phyloP scores from a whole-genome alignment of 371 early-diverging fungal species.

The Conidiobolus incongruus region DNA sequence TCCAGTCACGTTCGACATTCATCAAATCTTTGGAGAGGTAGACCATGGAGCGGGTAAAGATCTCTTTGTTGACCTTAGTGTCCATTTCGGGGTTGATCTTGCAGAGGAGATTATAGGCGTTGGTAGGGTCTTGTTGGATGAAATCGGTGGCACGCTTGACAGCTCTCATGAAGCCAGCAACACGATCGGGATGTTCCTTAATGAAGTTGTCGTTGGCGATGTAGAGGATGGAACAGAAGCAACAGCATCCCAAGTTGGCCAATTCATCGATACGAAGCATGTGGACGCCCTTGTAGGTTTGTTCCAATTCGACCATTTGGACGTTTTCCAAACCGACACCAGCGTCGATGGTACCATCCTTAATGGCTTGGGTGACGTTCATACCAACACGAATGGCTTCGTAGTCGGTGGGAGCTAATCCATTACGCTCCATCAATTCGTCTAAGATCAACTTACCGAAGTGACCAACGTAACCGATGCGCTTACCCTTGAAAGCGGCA shows the following conservation, averaged over 20 bases:
- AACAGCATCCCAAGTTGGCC: slow-evolving; percentile 36
- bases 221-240: slow-evolving; percentile 38
- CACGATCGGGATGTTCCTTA: slow-evolving; percentile 25
- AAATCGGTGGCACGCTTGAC: slow-evolving; percentile 24
- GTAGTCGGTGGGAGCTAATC: slow-evolving; percentile 34
- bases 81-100: slow-evolving; percentile 34
- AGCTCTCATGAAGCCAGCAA: slow-evolving; percentile 24
- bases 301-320: slow-evolving; percentile 41
- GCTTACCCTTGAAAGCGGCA: slow-evolving; percentile 22
- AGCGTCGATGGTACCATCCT: slow-evolving; percentile 30
- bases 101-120: slow-evolving; percentile 23
- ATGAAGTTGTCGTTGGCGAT: slow-evolving; percentile 39
- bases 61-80: slow-evolving; percentile 25
- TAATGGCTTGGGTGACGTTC: slow-evolving; percentile 35
- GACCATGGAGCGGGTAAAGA: slow-evolving; percentile 33
- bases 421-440: slow-evolving; percentile 26
- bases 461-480: slow-evolving; percentile 37
- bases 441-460: slow-evolving; percentile 43
- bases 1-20: slow-evolving; percentile 43
- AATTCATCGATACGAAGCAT: slow-evolving; percentile 45
- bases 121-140: slow-evolving; percentile 23
- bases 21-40: slow-evolving; percentile 30
- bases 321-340: slow-evolving; percentile 46
- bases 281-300: slow-evolving; percentile 30
- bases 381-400: slow-evolving; percentile 39